Base-by-base conservation (phyloP, 768 basidiomycete genomes). In the Boletellus emodensis region DNA sequence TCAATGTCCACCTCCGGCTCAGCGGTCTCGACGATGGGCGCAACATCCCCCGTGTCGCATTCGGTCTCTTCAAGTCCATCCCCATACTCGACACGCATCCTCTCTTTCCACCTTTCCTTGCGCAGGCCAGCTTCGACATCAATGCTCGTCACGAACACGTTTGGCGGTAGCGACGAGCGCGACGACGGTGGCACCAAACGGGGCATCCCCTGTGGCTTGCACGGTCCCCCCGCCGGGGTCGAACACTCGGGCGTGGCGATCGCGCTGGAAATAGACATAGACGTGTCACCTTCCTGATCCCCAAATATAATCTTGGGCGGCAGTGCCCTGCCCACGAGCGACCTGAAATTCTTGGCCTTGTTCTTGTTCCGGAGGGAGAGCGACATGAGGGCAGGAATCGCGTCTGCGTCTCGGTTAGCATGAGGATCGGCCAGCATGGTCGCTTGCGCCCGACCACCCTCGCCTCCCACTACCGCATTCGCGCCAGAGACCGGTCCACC, bases 61-160 rank as follows among this genome's bases (percentile, higher is more conserved):
- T 36, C 49, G 5, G 26, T 38, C 20, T 52, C 37, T 22, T 44
- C 58, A 1, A 54, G 41, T 6, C 48, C 54, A 15, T 62, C 54
- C 9, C 59, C 64, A 36, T 71, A 79, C 52, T 80, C 73, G 43
- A 49, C 28, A 12, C 52, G 57, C 32, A 60, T 65, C 49, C 65
- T 61, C 42, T 63, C 63, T 52, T 69, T 74, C 55, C 71, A 75
- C 49, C 68, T 67, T 51, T 69, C 71, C 34, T 58, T 54, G 17
- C 52, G 46, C 48, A 51, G 10, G 1, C 72, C 76, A 22, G 72
- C 76, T 57, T 86, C 85, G 22, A 88, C 83, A 53, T 89, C 84
- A 2, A 88, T 72, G 55, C 81, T 83, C 3, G 86, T 87, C 32
- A 89, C 83, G 53, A 89, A 81, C 58, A 89, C 61, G 45, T 84